Evolutionary conservation across 345 rosid genomes (phyloP).

Genomic region (Gossypium turneri): DNA sequence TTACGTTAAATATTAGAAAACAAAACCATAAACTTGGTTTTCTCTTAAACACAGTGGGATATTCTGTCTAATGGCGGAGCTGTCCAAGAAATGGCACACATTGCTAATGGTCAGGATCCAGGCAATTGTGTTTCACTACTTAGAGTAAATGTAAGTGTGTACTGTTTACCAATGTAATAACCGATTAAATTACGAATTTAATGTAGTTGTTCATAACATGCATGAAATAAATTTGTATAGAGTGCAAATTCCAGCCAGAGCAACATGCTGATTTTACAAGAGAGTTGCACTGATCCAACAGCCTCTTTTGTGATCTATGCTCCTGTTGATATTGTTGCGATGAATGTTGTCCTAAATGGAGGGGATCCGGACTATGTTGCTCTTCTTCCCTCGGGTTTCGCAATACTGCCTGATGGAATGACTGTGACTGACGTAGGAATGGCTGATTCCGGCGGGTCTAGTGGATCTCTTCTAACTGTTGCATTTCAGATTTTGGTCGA

Average conservation of each 20-base stretch:
- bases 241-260: slow-evolving; percentile 37
- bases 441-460: slow-evolving; percentile 5
- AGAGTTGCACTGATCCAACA: slow-evolving; percentile 49
- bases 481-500: slow-evolving; percentile 81
- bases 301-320: slow-evolving; percentile 60
- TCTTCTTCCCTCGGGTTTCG: slow-evolving; percentile 63
- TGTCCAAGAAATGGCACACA: slow-evolving; percentile 75
- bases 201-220: neutral
- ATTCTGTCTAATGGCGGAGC: slow-evolving; percentile 62
- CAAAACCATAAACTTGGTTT: neutral
- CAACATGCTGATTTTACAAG: slow-evolving; percentile 61
- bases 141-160: slow-evolving; percentile 52
- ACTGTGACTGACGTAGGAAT: slow-evolving; percentile 8
- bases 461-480: slow-evolving; percentile 78
- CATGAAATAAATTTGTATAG: slow-evolving; percentile 22
- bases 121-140: slow-evolving; percentile 82
- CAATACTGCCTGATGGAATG: slow-evolving; percentile 53
- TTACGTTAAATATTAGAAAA: too few species aligned
- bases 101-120: slow-evolving; percentile 76
- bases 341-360: slow-evolving; percentile 45
- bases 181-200: neutral
- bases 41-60: slow-evolving; percentile 69
- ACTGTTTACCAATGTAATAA: neutral
- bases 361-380: slow-evolving; percentile 53
- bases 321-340: slow-evolving; percentile 45